phyloP scores from a whole-genome alignment of 441 rosid genomes.

The Bocquillonia castaneifolia region DNA sequence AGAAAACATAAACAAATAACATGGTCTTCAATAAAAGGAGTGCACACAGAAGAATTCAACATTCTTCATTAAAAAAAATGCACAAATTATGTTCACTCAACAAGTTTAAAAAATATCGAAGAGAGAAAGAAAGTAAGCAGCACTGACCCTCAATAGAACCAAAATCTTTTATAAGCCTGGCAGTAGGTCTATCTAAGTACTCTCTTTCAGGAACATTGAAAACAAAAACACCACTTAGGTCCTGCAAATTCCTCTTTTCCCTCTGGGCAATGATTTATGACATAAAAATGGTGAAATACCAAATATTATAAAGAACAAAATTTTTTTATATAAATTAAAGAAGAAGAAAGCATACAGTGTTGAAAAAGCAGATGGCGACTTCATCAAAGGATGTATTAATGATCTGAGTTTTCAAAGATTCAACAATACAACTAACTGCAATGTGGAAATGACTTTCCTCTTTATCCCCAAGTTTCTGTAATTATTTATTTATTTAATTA shows the following conservation, averaged over 20 bases:
- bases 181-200: constrained; percentile 73
- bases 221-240: constrained; percentile 65
- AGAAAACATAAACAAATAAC: not conserved
- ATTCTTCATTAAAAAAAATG: not conserved
- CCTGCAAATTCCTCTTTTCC: constrained; percentile 84
- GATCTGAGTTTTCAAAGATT: constrained; percentile 74
- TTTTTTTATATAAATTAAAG: not conserved
- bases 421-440: constrained; percentile 64
- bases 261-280: constrained; percentile 56
- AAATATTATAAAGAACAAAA: constrained; percentile 2
- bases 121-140: not conserved
- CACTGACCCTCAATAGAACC: constrained; percentile 59
- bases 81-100: not conserved
- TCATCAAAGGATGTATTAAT: constrained; percentile 75
- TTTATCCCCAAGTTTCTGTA: constrained; percentile 55
- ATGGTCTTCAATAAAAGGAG: not conserved
- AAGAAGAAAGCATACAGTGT: constrained; percentile 66
- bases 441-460: constrained; percentile 69
- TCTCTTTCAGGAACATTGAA: constrained; percentile 74
- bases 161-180: constrained; percentile 78
- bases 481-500: too few species aligned
- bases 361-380: constrained; percentile 85
- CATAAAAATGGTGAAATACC: constrained; percentile 19
- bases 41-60: not conserved
- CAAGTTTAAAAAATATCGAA: not conserved